Conservation (phyloP, 169 alveolate genomes). For the Pseudocohnilembus persalinus region DNA sequence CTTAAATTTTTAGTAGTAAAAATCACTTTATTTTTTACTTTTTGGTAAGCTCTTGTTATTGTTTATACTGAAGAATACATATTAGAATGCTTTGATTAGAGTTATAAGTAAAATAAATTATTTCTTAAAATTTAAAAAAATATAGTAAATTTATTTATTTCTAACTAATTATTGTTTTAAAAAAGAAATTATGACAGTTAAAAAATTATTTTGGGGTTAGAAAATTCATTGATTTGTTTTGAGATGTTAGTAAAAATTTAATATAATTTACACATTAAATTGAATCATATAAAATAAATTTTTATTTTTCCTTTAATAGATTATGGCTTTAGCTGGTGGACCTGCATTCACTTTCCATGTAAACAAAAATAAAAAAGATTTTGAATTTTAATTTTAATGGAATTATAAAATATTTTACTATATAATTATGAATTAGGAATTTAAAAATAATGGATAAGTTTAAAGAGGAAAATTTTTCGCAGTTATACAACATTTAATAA, state of each 20-base stretch:
- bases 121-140: too few relatives aligned
- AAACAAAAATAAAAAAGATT: too few relatives aligned
- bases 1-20: slow-evolving; percentile 40
- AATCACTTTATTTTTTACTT: slow-evolving; percentile 44
- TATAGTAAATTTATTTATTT: too few relatives aligned
- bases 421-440: slow-evolving; percentile 1
- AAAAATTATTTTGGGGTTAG: slow-evolving; percentile 33
- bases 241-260: slow-evolving; percentile 31
- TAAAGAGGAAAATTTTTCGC: slow-evolving; percentile 23
- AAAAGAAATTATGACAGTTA: not conserved
- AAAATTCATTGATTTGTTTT: slow-evolving; percentile 45
- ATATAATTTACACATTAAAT: not conserved
- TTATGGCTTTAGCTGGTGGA: slow-evolving; percentile 36
- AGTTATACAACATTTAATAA: slow-evolving; percentile 31
- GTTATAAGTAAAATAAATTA: not conserved
- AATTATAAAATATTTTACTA: not conserved
- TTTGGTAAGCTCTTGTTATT: slow-evolving; percentile 31
- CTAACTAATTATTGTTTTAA: not conserved
- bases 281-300: not conserved
- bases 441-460: slow-evolving; percentile 7
- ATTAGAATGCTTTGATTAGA: slow-evolving; percentile 32
- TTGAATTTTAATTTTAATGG: not conserved
- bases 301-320: not conserved
- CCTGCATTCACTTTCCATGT: slow-evolving; percentile 17
- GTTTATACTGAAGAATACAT: slow-evolving; percentile 20